Conservation (phyloP, 225 moss, liverwort and hornwort species). For the Sphagnum tenellum region DNA sequence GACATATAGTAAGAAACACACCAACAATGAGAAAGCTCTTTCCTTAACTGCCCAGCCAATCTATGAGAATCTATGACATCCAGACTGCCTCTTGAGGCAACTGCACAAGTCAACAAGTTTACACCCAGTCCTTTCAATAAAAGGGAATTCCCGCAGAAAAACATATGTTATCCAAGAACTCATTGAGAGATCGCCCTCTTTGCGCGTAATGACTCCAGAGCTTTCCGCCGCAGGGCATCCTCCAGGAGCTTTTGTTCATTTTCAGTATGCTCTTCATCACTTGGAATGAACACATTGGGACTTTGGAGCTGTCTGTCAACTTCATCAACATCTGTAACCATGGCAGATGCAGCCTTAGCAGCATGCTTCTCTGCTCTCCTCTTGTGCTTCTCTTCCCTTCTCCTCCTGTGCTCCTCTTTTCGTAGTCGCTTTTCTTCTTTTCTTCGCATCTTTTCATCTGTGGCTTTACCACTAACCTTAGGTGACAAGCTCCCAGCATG, state of each 20-base stretch:
- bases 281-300: constrained; percentile 37
- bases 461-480: constrained; percentile 41
- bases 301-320: constrained; percentile 20
- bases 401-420: constrained; percentile 78
- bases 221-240: constrained; percentile 77
- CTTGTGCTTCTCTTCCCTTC: constrained; percentile 75
- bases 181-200: constrained; percentile 88
- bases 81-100: constrained; percentile 33
- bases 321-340: constrained; percentile 30
- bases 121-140: constrained; percentile 32
- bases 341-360: constrained; percentile 28
- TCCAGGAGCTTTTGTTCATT: constrained; percentile 90
- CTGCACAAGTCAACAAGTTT: constrained; percentile 17
- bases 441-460: constrained; percentile 51
- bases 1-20: constrained; percentile 88
- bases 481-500: constrained; percentile 66
- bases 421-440: constrained; percentile 79
- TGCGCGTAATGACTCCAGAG: constrained; percentile 86
- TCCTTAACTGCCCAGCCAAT: constrained; percentile 36
- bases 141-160: constrained; percentile 3
- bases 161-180: constrained; percentile 18
- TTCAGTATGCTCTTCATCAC: constrained; percentile 61
- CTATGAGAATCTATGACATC: constrained; percentile 19
- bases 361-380: constrained; percentile 69
- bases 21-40: constrained; percentile 47